A percentile compares a stretch with the other conserved stretches of the same genome.
Conservation (phyloP, 1,139 yeast genomes). For the Magnusiomyces starmeri region DNA sequence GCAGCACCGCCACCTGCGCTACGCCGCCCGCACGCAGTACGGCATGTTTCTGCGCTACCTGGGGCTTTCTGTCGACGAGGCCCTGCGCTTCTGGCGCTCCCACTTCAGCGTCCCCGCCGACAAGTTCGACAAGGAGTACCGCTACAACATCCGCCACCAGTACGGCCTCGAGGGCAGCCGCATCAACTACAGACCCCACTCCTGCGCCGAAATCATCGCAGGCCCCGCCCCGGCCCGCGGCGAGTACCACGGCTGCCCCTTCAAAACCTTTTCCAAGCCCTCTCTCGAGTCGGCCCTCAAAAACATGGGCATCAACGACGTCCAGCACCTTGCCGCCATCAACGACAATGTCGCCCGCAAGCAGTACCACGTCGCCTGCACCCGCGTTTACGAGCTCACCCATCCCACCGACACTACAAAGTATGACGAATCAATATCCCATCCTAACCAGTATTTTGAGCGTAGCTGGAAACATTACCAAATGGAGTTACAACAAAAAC, state of each 20-base stretch:
- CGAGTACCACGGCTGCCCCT: constrained; percentile 91
- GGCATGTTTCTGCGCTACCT: constrained; percentile 81
- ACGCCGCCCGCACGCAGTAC: constrained; percentile 78
- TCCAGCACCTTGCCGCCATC: constrained; percentile 53
- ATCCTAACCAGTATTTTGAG: constrained; percentile 85
- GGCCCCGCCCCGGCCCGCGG: constrained; percentile 65
- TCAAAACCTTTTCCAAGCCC: constrained; percentile 63
- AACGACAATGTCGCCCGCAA: constrained; percentile 64
- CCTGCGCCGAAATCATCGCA: constrained; percentile 67
- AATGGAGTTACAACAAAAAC: background rate
- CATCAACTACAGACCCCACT: constrained; percentile 78
- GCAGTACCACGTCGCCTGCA: constrained; percentile 74
- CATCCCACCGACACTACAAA: constrained; percentile 41
- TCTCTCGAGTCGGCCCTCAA: constrained; percentile 48
- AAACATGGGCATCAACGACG: constrained; percentile 65
- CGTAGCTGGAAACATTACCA: constrained; percentile 32
- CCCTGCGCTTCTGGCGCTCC: constrained; percentile 73
- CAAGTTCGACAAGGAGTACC: constrained; percentile 78
- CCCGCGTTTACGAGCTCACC: constrained; percentile 79
- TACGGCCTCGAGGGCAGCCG: constrained; percentile 92
- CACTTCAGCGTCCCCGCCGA: constrained; percentile 65
- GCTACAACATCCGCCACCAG: constrained; percentile 77
- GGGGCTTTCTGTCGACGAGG: constrained; percentile 82
- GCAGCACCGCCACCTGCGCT: constrained; percentile 64
- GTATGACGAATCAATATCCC: constrained; percentile 50